phyloP scores from a whole-genome alignment of 2,329 filamentous ascomycete genomes.

The Fusarium burgessii region DNA sequence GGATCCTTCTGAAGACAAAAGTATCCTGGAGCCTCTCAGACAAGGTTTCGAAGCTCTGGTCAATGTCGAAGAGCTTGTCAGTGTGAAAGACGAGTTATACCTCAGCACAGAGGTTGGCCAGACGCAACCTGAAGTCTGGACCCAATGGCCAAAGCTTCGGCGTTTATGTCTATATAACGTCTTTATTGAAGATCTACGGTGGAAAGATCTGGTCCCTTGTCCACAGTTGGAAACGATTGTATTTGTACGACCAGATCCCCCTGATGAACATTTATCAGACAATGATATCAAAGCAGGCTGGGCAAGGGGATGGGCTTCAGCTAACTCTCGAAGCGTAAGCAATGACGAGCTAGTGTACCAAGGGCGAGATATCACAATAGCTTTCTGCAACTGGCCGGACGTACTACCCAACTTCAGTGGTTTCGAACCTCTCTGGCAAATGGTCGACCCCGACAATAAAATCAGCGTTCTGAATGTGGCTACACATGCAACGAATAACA shows the following conservation, averaged over 20 bases:
- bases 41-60: conserved; percentile 31
- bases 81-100: conserved; percentile 38
- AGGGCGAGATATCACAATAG: conserved; percentile 1
- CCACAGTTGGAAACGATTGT: conserved; percentile 13
- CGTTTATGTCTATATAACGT: conserved; percentile 37
- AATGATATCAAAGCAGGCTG: neutral
- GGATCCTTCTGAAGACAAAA: neutral
- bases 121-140: conserved; percentile 24
- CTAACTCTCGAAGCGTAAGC: fast-evolving
- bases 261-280: too few species aligned
- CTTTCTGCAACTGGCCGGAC: neutral
- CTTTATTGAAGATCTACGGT: too few species aligned
- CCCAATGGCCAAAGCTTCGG: conserved; percentile 38
- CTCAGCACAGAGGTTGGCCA: neutral
- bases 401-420: neutral
- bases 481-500: neutral
- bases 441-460: conserved; percentile 6
- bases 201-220: neutral
- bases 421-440: neutral
- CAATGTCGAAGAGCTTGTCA: conserved; percentile 43
- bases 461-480: neutral
- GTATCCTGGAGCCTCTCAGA: conserved; percentile 20
- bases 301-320: neutral
- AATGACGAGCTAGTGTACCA: neutral
- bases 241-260: neutral